Base-by-base conservation (phyloP, 2,329 filamentous ascomycete species). In the Trichoderma brevicompactum region DNA sequence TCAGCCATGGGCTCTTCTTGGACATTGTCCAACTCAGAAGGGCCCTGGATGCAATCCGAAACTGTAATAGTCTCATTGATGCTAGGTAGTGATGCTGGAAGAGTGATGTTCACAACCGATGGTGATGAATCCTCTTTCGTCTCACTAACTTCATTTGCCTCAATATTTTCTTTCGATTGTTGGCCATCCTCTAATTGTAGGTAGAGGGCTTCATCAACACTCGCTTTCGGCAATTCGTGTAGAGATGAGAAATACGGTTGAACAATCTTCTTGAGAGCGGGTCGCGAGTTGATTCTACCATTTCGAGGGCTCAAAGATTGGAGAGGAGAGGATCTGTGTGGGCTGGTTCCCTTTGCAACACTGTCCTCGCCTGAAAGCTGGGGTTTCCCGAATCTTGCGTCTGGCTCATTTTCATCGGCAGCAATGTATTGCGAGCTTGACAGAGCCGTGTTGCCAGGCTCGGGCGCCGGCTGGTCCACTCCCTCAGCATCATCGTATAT, bases 241-340 rank as follows among this genome's bases (percentile, higher is more conserved):
- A 50, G 43, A 13, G 44, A 53, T 23, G 58, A 55, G 7, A 58
- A 34, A 49, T 41, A 62, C 9, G 58, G 46, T 7, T 40, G 59
- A 50, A 56, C 50, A 10, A 63, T 58, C 49, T 54, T 66, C 38
- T 62, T 66, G 23, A 56, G 46, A 17, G 65, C 59, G 19, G 53
- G 60, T 7, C 46, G 48, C 23, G 65, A 44, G 52, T 62, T 56
- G 32, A 50, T 50, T 34, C 58, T 63, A 53, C 43, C 52, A 38
- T 63, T 54, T 28, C 49, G 60, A 53, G 60, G 60, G 40, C 49
- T 63, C 32, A 54, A 54, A 34, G 60, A 63, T 17, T 52, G 65
- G 6, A 49, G 38, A 4, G 65, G 17, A n/a, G 43, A 50, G n/a
- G 60, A 63, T 12, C 46, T 53, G 9, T 17, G 38, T 4, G 40